Evolutionary conservation across 2,329 filamentous ascomycete species (phyloP), one percentile per base, ranked within the genome.

Genomic region (Colletotrichum liaoningense): DNA sequence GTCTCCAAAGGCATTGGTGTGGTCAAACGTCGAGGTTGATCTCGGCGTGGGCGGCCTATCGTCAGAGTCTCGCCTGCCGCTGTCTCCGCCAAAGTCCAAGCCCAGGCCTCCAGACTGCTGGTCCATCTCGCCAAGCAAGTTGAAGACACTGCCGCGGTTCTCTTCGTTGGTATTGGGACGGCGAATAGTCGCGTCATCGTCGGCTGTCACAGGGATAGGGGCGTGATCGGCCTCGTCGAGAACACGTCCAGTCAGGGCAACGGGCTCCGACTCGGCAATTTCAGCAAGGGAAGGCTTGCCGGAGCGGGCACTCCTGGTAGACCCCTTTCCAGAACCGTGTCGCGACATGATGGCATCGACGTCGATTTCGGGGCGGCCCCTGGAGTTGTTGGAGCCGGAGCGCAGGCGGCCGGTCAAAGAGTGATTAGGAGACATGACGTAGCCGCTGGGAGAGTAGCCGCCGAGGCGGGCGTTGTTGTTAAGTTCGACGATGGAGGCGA

Each of bases 361-460:
- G n/a, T 88, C 84, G 69, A 84, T 74, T 55, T 85, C 84, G n/a
- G 84, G 79, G 68, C 84, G 77, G 49, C 82, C 79, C 28, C 78
- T 79, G 63, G 87, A 88, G 60, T 84, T 83, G 76, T 87, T 88
- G 73, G 89, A 92, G 33, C 84, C 86, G n/a, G 89, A 89, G 66
- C 88, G 86, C 54, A 88, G 83, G 30, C 87, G 85, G 75, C 86
- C 87, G 4, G 89, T 90, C 38, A 93, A 81, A 4, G 92, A 93
- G 46, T 90, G 87, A 56, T 86, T 88, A 0, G 93, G 92, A 55
- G 92, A 93, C 83, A 93, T 91, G 75, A 94, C 84, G 81, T 90
- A 93, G 24, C 87, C 92, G 49, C 86, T 89, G 1, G 92, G 92
- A 28, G 92, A 93, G 81, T 93, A 94, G 35, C 92, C 92, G 33